Percentiles rank a stretch among this genome's conserved stretches.
phyloP scores from a whole-genome alignment of 2,329 filamentous ascomycete genomes.

The Diaporthe eres region DNA sequence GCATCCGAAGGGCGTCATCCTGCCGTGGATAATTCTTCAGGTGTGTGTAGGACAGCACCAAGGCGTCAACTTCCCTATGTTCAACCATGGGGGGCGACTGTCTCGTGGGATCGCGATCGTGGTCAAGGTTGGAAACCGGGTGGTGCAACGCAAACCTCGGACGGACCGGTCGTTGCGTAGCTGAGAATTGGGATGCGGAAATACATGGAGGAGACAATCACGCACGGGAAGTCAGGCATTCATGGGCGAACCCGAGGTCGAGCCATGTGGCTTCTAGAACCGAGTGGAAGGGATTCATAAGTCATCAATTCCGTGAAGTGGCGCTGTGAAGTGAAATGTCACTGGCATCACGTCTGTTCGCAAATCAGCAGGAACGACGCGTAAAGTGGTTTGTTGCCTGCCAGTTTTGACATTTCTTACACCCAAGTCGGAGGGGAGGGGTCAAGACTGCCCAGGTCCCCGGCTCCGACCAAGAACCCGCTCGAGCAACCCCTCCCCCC shows the following conservation, averaged over 20 bases:
- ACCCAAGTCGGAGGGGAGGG: not conserved
- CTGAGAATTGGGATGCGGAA: not conserved
- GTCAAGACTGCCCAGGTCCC: not conserved
- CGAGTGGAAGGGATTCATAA: constrained; percentile 34
- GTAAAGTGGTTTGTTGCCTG: constrained; percentile 40
- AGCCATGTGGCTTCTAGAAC: constrained; percentile 28
- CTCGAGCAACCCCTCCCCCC: not conserved
- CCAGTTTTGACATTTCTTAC: not conserved
- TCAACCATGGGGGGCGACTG: constrained; percentile 30
- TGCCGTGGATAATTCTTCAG: constrained; percentile 62
- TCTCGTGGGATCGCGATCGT: not conserved
- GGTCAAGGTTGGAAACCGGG: not conserved
- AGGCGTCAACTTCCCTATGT: constrained; percentile 56
- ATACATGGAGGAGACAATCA: constrained; percentile 2
- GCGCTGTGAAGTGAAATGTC: not conserved
- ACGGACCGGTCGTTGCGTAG: not conserved
- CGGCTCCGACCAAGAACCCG: too few relatives aligned
- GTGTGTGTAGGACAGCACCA: constrained; percentile 65
- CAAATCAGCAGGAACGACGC: constrained; percentile 27
- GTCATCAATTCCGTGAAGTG: constrained; percentile 20
- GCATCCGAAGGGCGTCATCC: constrained; percentile 67
- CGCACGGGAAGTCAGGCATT: not conserved
- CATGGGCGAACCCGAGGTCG: not conserved
- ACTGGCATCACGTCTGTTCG: constrained; percentile 3
- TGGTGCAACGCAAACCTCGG: constrained; percentile 21